Evolutionary conservation across 176 grass and related monocot genomes (phyloP).

Genomic region (Raddia guianensis): DNA sequence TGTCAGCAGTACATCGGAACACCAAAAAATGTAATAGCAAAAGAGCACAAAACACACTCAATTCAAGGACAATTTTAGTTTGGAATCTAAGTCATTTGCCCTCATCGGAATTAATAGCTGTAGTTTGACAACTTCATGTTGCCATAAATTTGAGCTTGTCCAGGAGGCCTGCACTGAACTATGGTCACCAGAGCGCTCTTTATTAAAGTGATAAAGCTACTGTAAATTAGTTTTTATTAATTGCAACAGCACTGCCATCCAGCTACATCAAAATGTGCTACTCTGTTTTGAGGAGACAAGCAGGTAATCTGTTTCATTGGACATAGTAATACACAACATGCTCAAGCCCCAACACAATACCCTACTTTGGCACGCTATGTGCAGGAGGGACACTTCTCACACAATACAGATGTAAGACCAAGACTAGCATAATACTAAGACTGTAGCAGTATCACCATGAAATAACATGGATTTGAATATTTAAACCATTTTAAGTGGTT

Average conservation of each 20-base stretch:
- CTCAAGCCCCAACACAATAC: neutral
- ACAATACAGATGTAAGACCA: neutral
- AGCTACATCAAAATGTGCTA: neutral
- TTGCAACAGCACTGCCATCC: neutral
- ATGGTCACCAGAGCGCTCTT: neutral
- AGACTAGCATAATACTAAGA: conserved; percentile 17
- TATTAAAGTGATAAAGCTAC: neutral
- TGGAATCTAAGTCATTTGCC: neutral
- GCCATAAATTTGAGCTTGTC: neutral
- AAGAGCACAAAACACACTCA: neutral
- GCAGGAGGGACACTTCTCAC: neutral
- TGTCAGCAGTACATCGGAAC: neutral
- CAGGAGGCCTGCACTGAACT: neutral
- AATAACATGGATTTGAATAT: neutral
- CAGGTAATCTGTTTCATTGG: neutral
- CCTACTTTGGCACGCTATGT: neutral
- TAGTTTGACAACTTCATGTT: neutral
- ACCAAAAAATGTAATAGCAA: conserved; percentile 27
- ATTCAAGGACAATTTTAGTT: conserved; percentile 4
- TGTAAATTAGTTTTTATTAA: neutral
- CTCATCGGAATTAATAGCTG: neutral
- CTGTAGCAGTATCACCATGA: neutral
- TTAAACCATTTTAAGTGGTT: conserved; percentile 1
- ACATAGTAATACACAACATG: conserved; percentile 13
- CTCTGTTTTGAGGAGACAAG: neutral